A percentile compares a stretch with the other conserved stretches of the same genome.
These are phyloP conservation scores for Bretschneidera sinensis DNA, from an alignment of 345 rosid genomes.

Conservation along the genomic window DNA sequence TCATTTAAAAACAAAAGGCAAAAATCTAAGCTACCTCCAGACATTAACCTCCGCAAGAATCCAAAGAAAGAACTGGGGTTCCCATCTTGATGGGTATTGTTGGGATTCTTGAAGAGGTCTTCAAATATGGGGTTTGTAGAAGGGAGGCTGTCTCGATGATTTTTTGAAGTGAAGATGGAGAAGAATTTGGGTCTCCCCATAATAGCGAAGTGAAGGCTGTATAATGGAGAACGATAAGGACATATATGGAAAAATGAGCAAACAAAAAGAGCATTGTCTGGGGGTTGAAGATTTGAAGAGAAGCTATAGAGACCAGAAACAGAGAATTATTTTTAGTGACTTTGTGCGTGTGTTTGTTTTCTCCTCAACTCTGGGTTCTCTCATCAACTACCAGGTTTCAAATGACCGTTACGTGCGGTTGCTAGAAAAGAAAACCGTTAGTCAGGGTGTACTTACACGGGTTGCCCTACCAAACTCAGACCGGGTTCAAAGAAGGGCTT, in stretches of 20 bases:
- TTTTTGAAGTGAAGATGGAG: conserved; percentile 19
- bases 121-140: conserved; percentile 21
- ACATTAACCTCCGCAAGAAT: conserved; percentile 30
- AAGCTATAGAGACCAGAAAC: conserved; percentile 24
- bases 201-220: conserved; percentile 1
- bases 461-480: too few species aligned
- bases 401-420: conserved; percentile 47
- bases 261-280: not conserved
- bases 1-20: not conserved
- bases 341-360: not conserved
- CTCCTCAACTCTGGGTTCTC: too few species aligned
- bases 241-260: not conserved
- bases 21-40: conserved; percentile 25
- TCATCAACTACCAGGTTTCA: conserved; percentile 45
- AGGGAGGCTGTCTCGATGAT: conserved; percentile 18
- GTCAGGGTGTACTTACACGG: too few species aligned
- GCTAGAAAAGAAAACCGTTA: not conserved
- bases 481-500: too few species aligned
- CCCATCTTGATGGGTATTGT: conserved; percentile 8
- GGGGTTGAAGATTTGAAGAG: conserved; percentile 34
- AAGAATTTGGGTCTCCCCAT: conserved; percentile 39
- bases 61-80: conserved; percentile 13
- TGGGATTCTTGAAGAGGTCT: conserved; percentile 21
- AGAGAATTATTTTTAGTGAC: conserved; percentile 1
- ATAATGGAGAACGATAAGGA: not conserved